Evolutionary conservation across 208 protist species (phyloP).

Genomic region (Zelonia costaricensis): DNA sequence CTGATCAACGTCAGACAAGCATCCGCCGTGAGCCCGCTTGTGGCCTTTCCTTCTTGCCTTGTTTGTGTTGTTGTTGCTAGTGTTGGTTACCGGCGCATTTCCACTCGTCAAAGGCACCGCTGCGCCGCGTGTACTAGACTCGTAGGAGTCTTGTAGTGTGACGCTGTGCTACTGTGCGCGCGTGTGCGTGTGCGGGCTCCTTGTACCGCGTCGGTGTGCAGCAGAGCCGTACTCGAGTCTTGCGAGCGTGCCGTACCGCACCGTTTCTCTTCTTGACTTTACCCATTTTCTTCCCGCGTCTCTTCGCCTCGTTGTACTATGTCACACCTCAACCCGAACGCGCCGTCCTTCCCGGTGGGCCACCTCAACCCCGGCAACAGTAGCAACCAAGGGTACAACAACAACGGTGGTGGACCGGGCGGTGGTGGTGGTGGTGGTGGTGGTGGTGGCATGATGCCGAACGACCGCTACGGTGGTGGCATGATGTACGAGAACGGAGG

Average conservation of each 20-base stretch:
- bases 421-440: slow-evolving; percentile 4
- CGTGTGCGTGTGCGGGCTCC: no score
- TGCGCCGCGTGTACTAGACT: no score
- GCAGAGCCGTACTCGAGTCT: no score
- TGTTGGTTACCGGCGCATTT: not conserved
- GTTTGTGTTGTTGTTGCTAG: not conserved
- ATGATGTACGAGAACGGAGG: slow-evolving; percentile 27
- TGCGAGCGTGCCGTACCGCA: no score
- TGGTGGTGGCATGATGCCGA: slow-evolving; percentile 10
- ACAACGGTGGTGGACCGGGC: slow-evolving; percentile 1
- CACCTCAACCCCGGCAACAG: not conserved
- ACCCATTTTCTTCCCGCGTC: no score
- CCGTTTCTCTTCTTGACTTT: no score
- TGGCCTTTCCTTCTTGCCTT: not conserved
- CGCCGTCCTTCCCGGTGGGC: slow-evolving; percentile 15
- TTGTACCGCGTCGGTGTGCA: no score
- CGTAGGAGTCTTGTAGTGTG: no score
- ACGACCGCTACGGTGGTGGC: slow-evolving; percentile 11
- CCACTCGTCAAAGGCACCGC: no score
- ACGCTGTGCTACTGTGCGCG: no score
- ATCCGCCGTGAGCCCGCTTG: no score
- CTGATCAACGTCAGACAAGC: no score
- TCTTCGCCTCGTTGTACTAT: slow-evolving; percentile 7
- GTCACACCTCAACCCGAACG: slow-evolving; percentile 32
- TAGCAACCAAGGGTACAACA: slow-evolving; percentile 25